Percentiles rank a stretch among this genome's conserved stretches.
phyloP scores from a whole-genome alignment of 805 yeast genomes.

The Teunomyces barrocoloradensis region DNA sequence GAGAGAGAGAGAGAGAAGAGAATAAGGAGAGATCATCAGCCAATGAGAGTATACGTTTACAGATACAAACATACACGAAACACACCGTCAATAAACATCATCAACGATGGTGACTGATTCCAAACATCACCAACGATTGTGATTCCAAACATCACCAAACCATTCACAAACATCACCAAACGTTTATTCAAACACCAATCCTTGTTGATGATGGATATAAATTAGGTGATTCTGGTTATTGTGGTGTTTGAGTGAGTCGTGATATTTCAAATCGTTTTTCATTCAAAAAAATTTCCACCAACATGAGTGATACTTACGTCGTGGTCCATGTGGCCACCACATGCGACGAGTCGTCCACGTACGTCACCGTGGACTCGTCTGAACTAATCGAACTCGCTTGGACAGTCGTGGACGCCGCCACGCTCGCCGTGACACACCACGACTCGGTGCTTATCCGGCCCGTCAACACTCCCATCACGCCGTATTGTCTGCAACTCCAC shows the following conservation, averaged over 20 bases:
- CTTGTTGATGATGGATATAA: too few species aligned
- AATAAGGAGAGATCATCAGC: too few species aligned
- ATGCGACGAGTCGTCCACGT: slow-evolving; percentile 59
- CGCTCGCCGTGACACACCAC: slow-evolving; percentile 41
- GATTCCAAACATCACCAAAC: too few species aligned
- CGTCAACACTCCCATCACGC: slow-evolving; percentile 62
- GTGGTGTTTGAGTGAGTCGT: not conserved
- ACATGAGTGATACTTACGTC: slow-evolving; percentile 56
- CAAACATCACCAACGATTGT: too few species aligned
- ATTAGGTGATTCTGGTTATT: too few species aligned
- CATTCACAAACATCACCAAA: too few species aligned
- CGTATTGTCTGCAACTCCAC: slow-evolving; percentile 50
- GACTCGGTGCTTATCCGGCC: slow-evolving; percentile 58
- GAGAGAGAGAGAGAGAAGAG: too few species aligned
- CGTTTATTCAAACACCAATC: too few species aligned
- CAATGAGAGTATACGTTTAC: too few species aligned
- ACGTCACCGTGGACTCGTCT: slow-evolving; percentile 62
- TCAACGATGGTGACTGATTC: too few species aligned
- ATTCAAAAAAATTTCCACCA: slow-evolving; percentile 1
- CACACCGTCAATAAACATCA: too few species aligned
- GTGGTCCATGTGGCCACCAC: slow-evolving; percentile 63
- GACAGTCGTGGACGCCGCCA: slow-evolving; percentile 55
- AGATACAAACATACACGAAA: too few species aligned
- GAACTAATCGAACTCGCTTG: slow-evolving; percentile 70
- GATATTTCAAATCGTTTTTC: not conserved